A percentile compares a stretch with the other conserved stretches of the same genome.
Conservation (phyloP, 768 basidiomycete genomes). For the Gelatoporia subvermispora region DNA sequence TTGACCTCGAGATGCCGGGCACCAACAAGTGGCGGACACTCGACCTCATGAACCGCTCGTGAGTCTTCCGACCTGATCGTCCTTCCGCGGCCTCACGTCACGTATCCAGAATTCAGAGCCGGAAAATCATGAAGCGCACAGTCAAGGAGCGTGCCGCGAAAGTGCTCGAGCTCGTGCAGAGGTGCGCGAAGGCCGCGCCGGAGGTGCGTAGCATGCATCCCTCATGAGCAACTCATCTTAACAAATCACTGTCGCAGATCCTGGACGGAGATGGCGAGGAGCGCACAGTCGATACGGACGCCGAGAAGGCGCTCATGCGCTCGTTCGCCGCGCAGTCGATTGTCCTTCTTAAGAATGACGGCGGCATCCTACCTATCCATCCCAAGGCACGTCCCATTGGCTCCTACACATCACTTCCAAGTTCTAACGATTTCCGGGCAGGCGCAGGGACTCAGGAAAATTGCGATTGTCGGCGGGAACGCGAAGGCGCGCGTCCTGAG, state of each 20-base stretch:
- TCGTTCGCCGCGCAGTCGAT: constrained; percentile 65
- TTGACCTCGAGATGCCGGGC: constrained; percentile 81
- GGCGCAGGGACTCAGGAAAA: constrained; percentile 46
- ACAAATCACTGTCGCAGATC: constrained; percentile 34
- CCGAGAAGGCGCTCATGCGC: constrained; percentile 60
- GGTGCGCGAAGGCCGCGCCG: constrained; percentile 59
- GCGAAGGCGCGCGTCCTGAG: constrained; percentile 58
- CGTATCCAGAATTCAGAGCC: constrained; percentile 36
- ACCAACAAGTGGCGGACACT: constrained; percentile 69
- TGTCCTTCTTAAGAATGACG: constrained; percentile 71
- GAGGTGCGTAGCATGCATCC: constrained; percentile 41
- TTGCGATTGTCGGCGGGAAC: constrained; percentile 74
- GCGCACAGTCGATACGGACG: constrained; percentile 54
- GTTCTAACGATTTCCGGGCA: neutral
- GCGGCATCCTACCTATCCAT: constrained; percentile 47
- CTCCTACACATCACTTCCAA: neutral
- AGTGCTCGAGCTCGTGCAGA: constrained; percentile 67
- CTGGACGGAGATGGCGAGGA: constrained; percentile 70
- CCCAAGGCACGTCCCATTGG: constrained; percentile 17
- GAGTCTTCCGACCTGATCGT: neutral
- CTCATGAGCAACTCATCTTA: neutral
- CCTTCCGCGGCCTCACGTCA: neutral
- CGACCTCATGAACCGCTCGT: constrained; percentile 58
- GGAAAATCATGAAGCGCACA: constrained; percentile 61
- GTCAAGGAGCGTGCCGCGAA: constrained; percentile 62